phyloP scores from a whole-genome alignment of 305 asterid species.

The Nicotiana rustica region DNA sequence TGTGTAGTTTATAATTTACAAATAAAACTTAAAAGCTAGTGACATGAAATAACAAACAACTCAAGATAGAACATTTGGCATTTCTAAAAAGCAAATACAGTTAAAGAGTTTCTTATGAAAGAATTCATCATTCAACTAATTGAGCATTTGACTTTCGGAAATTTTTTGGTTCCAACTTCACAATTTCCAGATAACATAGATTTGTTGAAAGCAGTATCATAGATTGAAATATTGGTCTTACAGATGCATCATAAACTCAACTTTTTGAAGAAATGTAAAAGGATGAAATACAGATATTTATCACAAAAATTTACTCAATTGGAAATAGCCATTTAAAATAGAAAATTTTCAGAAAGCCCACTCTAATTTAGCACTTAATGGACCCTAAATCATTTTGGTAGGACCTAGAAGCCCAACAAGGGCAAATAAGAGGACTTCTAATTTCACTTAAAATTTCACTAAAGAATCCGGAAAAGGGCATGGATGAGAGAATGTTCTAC shows the following conservation, averaged over 20 bases:
- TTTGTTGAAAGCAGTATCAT: neutral
- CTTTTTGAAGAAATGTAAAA: neutral
- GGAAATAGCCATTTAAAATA: neutral
- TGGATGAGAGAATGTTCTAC: slow-evolving; percentile 24
- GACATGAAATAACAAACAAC: neutral
- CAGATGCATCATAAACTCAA: slow-evolving; percentile 21
- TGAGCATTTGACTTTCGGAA: neutral
- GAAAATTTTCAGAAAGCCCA: neutral
- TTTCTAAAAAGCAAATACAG: neutral
- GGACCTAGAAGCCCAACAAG: neutral
- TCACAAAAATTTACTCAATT: slow-evolving; percentile 5
- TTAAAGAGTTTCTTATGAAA: neutral
- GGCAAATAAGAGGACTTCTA: neutral
- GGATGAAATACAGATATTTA: slow-evolving; percentile 3
- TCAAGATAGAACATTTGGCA: neutral
- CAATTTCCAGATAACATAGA: slow-evolving; percentile 17
- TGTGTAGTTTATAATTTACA: neutral
- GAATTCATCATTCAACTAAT: slow-evolving; percentile 22
- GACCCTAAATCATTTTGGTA: neutral
- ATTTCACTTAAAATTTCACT: neutral
- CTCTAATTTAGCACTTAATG: neutral
- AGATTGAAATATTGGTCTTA: slow-evolving; percentile 14
- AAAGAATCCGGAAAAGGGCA: neutral
- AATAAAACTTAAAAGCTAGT: neutral
- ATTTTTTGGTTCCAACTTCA: neutral